Base-by-base conservation (phyloP, 306 rosid species). In the Crotalaria pallida region DNA sequence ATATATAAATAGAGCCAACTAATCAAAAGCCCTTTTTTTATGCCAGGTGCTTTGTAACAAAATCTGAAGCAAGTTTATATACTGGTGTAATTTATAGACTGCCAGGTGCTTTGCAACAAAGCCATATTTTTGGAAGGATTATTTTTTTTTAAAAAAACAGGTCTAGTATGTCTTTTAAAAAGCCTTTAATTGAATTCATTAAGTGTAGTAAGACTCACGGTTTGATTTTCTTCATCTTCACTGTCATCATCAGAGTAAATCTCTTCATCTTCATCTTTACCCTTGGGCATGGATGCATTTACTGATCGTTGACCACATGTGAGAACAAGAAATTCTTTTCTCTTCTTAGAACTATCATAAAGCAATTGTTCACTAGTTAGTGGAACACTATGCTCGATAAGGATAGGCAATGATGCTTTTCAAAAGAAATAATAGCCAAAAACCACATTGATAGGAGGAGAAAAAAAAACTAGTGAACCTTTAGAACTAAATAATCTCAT, bases 301-400 rank as follows among this genome's bases (percentile, higher is more conserved):
- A 69, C 17, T 21, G 92, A 71, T 23, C 80, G 86, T 33, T 92
- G 88, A 55, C 97, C 96, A 69, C 94, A 94, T 0, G 95, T 80
- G 43, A 94, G 95, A 70, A 90, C 92, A 58, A 94, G 89, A 82
- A 84, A 94, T 75, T 94, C 98, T 79, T 90, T 94, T 68, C 92
- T 81, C 74, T 22, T 94, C 87, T 89, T 94, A 31, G 96, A 13
- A 79, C 98, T 94, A 71, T 53, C 34, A 76, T 7, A 76, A 79
- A 65, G 69, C 29, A 85, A 55, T 67, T 63, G 57, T 26, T 52
- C 45, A 43, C 29, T 19, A 38, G 77, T 83, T 65, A 80, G 84
- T 8, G 65, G 43, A 69, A 58, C 9, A 52, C 21, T 16, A 8
- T 58, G 49, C 31, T 51, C 17, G 33, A 72, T 29, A 58, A 63